Percentiles rank a stretch among this genome's conserved stretches.
Conservation (phyloP, 2,329 filamentous ascomycete species). For the Trichoderma sp. region DNA sequence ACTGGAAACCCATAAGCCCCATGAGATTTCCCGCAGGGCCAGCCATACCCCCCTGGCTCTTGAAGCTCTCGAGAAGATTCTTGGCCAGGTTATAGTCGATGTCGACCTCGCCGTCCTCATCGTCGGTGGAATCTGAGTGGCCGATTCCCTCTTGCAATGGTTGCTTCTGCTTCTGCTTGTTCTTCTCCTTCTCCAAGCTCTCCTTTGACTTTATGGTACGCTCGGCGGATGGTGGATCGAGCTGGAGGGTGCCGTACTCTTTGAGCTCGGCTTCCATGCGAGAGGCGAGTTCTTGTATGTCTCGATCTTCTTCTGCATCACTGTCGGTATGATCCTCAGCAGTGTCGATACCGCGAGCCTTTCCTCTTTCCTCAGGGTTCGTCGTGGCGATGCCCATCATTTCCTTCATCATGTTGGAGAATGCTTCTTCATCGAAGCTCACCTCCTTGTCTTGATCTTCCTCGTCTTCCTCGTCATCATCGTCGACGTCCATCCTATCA, state of each 20-base stretch:
- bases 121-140: not conserved
- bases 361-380: not conserved
- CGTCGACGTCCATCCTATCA: constrained; percentile 65
- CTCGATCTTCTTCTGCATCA: constrained; percentile 51
- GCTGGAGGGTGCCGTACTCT: constrained; percentile 61
- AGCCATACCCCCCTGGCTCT: constrained; percentile 78
- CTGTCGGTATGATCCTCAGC: constrained; percentile 26
- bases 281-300: constrained; percentile 62
- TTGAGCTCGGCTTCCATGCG: constrained; percentile 73
- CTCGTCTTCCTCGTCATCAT: constrained; percentile 46
- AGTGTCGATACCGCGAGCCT: not conserved
- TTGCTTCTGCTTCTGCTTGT: not conserved
- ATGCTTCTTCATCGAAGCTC: constrained; percentile 80
- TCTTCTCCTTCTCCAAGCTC: constrained; percentile 2
- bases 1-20: constrained; percentile 75
- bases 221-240: constrained; percentile 36
- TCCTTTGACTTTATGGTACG: not conserved
- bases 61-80: constrained; percentile 90
- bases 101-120: constrained; percentile 58
- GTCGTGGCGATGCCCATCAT: constrained; percentile 69
- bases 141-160: constrained; percentile 30
- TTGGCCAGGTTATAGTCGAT: constrained; percentile 85
- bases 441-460: constrained; percentile 51
- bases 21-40: constrained; percentile 87
- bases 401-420: constrained; percentile 82